Evolutionary conservation across 495 filamentous ascomycete species (phyloP), one percentile per base, ranked within the genome.

Genomic region (Neurospora sp.): DNA sequence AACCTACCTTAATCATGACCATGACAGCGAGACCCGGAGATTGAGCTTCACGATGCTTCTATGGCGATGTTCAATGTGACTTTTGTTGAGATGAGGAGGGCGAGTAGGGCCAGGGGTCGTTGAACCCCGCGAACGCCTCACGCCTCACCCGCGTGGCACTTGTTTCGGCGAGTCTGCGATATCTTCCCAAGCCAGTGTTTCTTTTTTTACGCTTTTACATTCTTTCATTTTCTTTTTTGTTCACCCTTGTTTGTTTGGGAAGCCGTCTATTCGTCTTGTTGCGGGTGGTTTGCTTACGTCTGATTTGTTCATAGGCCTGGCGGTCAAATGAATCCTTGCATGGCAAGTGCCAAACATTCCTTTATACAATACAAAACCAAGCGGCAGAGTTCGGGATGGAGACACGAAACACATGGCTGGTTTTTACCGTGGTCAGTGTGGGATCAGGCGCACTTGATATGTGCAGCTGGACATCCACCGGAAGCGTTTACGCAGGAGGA

Each of bases 221-320:
- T 4, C 22, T 31, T 61, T 16, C 2, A 16, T 61, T 31, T 18
- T 3, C 27, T 9, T 35, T 61, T 8, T 3, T 46, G 2, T 27
- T 27, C 2, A 27, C 27, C 3, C 1, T 9, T 16, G 53, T 61
- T 18, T 18, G 53, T 35, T 61, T 31, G 6, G 53, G 7, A 31
- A 9, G 0, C 22, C 1, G 5, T 12, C 11, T 31, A 1, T 14
- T 0, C 5, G 0, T 31, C 5, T 3, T 16, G 2, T 61, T 3
- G 11, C 3, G 27, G 27, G 1, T 35, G 27, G 14, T 61, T 35
- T 35, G 27, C 27, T 18, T 35, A 16, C 8, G 1, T 18, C 53
- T 61, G 12, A 35, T 18, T 61, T 35, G 12, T 35, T 61, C 53
- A 18, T 18, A 1, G 14, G 14, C 12, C 14, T 14, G 6, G 53